Conservation (phyloP, 441 rosid species). For the Jatropha podagrica region DNA sequence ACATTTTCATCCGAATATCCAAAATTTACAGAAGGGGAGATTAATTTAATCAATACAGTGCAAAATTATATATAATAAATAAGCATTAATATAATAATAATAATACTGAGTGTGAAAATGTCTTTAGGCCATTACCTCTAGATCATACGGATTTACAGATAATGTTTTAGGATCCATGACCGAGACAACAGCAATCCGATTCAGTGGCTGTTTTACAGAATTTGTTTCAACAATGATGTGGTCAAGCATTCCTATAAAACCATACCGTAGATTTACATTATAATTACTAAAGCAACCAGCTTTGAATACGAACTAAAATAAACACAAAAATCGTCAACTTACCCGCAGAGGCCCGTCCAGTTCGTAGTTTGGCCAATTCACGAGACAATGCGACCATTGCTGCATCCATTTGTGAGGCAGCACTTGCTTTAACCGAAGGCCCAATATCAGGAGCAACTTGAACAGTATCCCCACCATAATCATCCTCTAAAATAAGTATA, state of each 20-base stretch:
- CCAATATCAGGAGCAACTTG: conserved; percentile 63
- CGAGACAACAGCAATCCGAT: conserved; percentile 79
- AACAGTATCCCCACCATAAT: conserved; percentile 30
- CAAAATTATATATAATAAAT: neutral
- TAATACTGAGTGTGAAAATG: neutral
- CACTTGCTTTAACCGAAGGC: conserved; percentile 57
- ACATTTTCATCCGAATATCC: neutral
- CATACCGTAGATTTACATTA: neutral
- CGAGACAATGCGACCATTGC: conserved; percentile 73
- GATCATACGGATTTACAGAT: conserved; percentile 72
- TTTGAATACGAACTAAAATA: neutral
- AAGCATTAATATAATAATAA: neutral
- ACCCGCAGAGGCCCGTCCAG: conserved; percentile 92
- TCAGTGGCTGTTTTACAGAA: conserved; percentile 75
- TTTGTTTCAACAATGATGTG: conserved; percentile 82
- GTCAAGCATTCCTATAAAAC: conserved; percentile 78
- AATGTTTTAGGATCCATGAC: conserved; percentile 69
- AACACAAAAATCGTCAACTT: neutral
- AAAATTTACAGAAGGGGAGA: neutral
- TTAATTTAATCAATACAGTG: neutral
- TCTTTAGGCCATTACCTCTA: conserved; percentile 40
- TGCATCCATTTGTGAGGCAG: conserved; percentile 85
- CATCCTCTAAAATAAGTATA: conserved; percentile 19
- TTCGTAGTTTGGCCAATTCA: conserved; percentile 72
- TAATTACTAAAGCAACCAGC: conserved; percentile 17